These are phyloP conservation scores for Andrographis paniculata DNA, from an alignment of 305 asterid genomes.

Conservation along the genomic window DNA sequence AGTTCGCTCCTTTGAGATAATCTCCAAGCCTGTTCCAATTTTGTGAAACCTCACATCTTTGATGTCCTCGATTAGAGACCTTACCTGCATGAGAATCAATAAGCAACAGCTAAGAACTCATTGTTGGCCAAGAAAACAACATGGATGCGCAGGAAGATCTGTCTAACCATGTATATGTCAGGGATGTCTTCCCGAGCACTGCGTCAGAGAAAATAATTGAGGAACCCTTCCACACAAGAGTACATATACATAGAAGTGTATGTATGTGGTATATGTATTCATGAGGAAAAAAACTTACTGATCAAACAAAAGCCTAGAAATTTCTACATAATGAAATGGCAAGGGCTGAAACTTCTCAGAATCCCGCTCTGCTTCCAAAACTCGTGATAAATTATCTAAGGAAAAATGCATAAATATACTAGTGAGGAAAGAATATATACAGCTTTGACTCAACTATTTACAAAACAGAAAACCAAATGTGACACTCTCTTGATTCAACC, in stretches of 20 bases:
- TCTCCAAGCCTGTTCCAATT: slow-evolving; percentile 82
- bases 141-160: slow-evolving; percentile 4
- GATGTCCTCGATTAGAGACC: slow-evolving; percentile 91
- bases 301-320: slow-evolving; percentile 89
- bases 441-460: not conserved
- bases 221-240: slow-evolving; percentile 9
- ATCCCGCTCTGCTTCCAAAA: slow-evolving; percentile 86
- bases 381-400: slow-evolving; percentile 65
- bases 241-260: not conserved
- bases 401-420: slow-evolving; percentile 13
- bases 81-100: slow-evolving; percentile 39
- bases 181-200: slow-evolving; percentile 89
- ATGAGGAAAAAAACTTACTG: slow-evolving; percentile 41
- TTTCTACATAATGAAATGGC: slow-evolving; percentile 94
- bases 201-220: slow-evolving; percentile 19
- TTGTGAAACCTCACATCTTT: slow-evolving; percentile 94
- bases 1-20: slow-evolving; percentile 63
- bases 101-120: slow-evolving; percentile 17
- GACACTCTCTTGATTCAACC: no score
- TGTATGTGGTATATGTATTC: slow-evolving; percentile 9
- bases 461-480: not conserved
- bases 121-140: slow-evolving; percentile 8
- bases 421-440: slow-evolving; percentile 9
- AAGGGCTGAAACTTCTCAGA: slow-evolving; percentile 77
- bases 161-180: slow-evolving; percentile 78